These are phyloP conservation scores for Tricholoma furcatifolium DNA, from an alignment of 768 basidiomycete genomes.

Conservation along the genomic window DNA sequence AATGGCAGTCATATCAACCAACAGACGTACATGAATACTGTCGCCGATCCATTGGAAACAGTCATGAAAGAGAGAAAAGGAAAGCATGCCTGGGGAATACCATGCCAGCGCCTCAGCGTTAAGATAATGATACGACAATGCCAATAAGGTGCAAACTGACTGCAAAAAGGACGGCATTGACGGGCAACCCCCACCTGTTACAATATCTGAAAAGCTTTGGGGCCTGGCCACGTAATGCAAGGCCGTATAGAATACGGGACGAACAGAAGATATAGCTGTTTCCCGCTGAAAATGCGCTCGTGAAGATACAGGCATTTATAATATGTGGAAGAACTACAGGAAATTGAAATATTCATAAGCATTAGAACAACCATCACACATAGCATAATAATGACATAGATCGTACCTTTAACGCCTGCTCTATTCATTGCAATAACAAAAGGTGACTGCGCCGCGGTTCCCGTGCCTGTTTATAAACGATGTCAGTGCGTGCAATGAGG, in stretches of 20 bases:
- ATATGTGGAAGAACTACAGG: constrained; percentile 55
- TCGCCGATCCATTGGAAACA: constrained; percentile 51
- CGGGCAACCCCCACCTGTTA: constrained; percentile 48
- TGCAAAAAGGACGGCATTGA: constrained; percentile 33
- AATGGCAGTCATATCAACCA: neutral
- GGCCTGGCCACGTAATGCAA: constrained; percentile 53
- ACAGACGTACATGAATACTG: constrained; percentile 50
- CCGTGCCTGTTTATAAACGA: constrained; percentile 32
- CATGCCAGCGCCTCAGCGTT: no score
- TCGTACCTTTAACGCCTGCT: constrained; percentile 63
- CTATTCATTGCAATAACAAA: constrained; percentile 81
- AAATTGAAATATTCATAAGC: neutral
- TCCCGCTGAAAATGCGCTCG: constrained; percentile 71
- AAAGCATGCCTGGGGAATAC: constrained; percentile 31
- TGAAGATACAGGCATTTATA: constrained; percentile 71
- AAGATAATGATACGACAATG: neutral
- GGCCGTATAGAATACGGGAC: constrained; percentile 52
- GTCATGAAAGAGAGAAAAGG: constrained; percentile 63
- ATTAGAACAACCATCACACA: neutral
- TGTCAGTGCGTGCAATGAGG: neutral
- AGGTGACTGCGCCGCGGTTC: constrained; percentile 76
- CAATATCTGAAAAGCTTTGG: constrained; percentile 42
- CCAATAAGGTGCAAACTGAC: constrained; percentile 22
- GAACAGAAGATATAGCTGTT: constrained; percentile 63
- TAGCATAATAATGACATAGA: neutral